Conservation (phyloP, 257 asterid species). For the Solanum appendiculatum region DNA sequence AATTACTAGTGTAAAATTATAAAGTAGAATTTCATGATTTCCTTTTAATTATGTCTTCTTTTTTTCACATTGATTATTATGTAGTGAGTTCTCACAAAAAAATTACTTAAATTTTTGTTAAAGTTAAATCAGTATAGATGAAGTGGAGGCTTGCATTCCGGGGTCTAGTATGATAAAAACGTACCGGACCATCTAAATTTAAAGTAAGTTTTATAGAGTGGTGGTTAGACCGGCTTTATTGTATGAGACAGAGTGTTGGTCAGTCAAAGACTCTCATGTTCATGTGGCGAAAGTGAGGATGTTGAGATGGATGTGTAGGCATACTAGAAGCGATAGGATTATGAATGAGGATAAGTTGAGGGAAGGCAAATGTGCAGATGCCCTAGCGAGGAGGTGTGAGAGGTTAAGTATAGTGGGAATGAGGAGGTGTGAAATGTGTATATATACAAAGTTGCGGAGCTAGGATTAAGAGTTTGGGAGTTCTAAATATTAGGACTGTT, state of each 20-base stretch:
- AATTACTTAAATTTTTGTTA: background rate
- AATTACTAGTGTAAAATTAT: background rate
- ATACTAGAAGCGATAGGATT: too few relatives aligned
- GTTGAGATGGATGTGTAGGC: background rate
- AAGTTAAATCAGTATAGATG: background rate
- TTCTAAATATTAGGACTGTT: too few relatives aligned
- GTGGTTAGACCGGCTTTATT: background rate
- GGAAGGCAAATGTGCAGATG: too few relatives aligned
- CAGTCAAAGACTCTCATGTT: background rate
- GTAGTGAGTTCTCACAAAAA: background rate
- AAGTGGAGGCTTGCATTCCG: background rate
- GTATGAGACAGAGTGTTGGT: too few relatives aligned
- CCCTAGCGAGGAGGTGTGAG: rapidly evolving
- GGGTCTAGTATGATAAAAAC: background rate
- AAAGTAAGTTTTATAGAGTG: background rate
- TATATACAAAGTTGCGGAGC: too few relatives aligned
- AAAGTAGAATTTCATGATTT: background rate
- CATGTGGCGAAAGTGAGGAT: background rate
- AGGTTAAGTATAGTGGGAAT: too few relatives aligned
- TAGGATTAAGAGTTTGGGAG: too few relatives aligned
- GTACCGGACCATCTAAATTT: background rate
- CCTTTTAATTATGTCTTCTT: background rate
- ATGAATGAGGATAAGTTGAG: too few relatives aligned
- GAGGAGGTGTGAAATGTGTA: too few relatives aligned
- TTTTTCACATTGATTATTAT: background rate